phyloP scores from a whole-genome alignment of 257 asterid species.

The Solanum arcanum region DNA sequence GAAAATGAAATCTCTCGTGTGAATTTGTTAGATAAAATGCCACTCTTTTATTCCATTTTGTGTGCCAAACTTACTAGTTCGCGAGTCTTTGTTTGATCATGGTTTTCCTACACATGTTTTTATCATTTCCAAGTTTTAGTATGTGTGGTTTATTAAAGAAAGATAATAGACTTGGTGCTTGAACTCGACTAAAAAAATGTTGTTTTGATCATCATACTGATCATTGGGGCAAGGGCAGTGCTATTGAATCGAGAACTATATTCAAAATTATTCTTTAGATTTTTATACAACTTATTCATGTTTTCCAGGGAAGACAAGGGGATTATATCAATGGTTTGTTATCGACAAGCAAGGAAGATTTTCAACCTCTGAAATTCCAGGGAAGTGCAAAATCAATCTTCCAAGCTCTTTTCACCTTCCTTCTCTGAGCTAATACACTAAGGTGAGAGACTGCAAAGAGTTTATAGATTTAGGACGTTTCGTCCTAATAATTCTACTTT shows the following conservation, averaged over 20 bases:
- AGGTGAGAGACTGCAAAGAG: not conserved
- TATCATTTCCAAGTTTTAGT: not conserved
- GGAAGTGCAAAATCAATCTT: slow-evolving; percentile 50
- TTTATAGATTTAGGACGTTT: not conserved
- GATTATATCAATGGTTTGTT: slow-evolving; percentile 31
- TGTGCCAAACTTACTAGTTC: not conserved
- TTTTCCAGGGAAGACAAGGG: slow-evolving; percentile 53
- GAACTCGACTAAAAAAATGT: not conserved
- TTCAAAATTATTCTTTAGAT: not conserved
- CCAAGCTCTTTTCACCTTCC: slow-evolving; percentile 72
- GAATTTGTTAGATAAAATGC: not conserved
- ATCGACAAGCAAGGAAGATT: slow-evolving; percentile 32
- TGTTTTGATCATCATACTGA: not conserved
- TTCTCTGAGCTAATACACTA: slow-evolving; percentile 21
- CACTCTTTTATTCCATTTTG: not conserved
- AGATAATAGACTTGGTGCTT: not conserved
- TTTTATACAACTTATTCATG: not conserved
- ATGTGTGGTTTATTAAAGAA: not conserved
- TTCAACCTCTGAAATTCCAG: slow-evolving; percentile 25
- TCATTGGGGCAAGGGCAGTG: not conserved
- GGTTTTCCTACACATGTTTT: not conserved
- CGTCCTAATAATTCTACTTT: not conserved
- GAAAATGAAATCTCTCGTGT: not conserved
- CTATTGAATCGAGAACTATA: not conserved
- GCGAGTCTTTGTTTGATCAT: not conserved